These are phyloP conservation scores for Cladosporium colombiae DNA, from an alignment of 2,329 filamentous ascomycete species.

Conservation along the genomic window DNA sequence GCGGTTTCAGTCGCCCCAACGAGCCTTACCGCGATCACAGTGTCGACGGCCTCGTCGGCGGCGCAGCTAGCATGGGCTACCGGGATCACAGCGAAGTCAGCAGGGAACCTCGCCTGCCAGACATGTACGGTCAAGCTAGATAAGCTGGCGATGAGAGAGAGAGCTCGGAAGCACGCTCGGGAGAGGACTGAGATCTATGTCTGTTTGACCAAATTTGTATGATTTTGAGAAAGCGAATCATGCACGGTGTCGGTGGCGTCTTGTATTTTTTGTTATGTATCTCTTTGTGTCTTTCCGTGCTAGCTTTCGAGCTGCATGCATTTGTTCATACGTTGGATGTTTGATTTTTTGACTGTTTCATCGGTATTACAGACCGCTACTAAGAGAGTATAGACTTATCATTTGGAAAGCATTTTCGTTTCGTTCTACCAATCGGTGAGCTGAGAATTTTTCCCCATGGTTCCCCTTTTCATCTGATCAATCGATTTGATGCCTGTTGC, in stretches of 20 bases:
- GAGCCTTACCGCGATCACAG: slow-evolving; percentile 30
- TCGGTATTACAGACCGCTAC: slow-evolving; percentile 15
- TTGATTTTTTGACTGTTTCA: neutral
- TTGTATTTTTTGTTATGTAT: neutral
- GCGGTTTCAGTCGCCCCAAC: slow-evolving; percentile 21
- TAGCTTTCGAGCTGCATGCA: slow-evolving; percentile 6
- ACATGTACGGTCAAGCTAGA: slow-evolving; percentile 14
- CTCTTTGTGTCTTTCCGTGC: neutral
- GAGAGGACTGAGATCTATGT: neutral
- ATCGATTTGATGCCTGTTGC: neutral
- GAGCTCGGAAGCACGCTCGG: neutral
- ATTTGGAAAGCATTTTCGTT: neutral
- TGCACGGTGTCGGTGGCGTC: slow-evolving; percentile 11
- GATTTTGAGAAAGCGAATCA: slow-evolving; percentile 11
- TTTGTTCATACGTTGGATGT: slow-evolving; percentile 1
- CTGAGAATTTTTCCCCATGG: neutral
- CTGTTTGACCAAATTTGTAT: slow-evolving; percentile 10
- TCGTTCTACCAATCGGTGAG: neutral
- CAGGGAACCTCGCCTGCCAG: slow-evolving; percentile 19
- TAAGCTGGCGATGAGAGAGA: neutral
- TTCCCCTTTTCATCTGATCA: neutral
- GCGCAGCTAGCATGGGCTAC: slow-evolving; percentile 37
- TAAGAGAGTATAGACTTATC: slow-evolving; percentile 9
- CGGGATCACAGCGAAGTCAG: slow-evolving; percentile 24
- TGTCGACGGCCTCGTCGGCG: slow-evolving; percentile 32